Percentiles rank a stretch among this genome's conserved stretches.
These are phyloP conservation scores for Hypericum perforatum DNA, from an alignment of 345 rosid species.

Conservation along the genomic window DNA sequence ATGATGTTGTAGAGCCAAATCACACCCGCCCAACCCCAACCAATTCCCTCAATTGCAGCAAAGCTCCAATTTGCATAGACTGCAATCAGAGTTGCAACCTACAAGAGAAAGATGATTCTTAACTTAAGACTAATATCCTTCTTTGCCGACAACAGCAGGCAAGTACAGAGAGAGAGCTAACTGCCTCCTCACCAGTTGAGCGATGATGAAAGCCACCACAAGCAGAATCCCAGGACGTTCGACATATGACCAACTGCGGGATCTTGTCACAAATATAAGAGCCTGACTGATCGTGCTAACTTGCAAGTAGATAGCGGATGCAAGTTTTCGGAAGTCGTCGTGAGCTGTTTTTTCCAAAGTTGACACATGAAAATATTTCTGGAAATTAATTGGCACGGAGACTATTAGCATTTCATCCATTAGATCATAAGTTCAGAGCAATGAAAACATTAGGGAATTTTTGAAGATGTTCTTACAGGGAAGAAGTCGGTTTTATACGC, in stretches of 20 bases:
- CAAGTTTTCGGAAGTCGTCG: slow-evolving; percentile 87
- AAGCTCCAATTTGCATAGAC: slow-evolving; percentile 93
- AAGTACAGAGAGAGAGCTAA: slow-evolving; percentile 6
- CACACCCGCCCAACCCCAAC: slow-evolving; percentile 99
- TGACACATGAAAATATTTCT: slow-evolving; percentile 73
- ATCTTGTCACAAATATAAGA: slow-evolving; percentile 87
- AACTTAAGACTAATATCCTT: slow-evolving; percentile 5
- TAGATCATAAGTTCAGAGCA: not conserved
- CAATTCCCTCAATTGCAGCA: slow-evolving; percentile 97
- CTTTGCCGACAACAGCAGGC: slow-evolving; percentile 3
- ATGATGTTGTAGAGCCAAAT: slow-evolving; percentile 91
- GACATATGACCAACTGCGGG: slow-evolving; percentile 87
- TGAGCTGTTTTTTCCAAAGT: slow-evolving; percentile 84
- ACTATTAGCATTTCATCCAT: not conserved
- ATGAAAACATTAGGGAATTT: too few relatives aligned
- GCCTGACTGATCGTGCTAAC: slow-evolving; percentile 97
- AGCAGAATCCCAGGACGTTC: slow-evolving; percentile 91
- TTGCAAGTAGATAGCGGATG: slow-evolving; percentile 96
- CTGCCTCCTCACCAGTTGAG: slow-evolving; percentile 95
- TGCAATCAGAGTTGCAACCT: slow-evolving; percentile 95
- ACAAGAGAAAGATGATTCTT: slow-evolving; percentile 12
- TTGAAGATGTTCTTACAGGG: slow-evolving; percentile 47
- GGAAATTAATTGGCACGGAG: slow-evolving; percentile 14
- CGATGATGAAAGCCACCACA: slow-evolving; percentile 62
- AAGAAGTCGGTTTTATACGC: slow-evolving; percentile 91